Evolutionary conservation across 2,329 filamentous ascomycete species (phyloP), one percentile per base, ranked within the genome.

Genomic region (Thielaviopsis euricoi): DNA sequence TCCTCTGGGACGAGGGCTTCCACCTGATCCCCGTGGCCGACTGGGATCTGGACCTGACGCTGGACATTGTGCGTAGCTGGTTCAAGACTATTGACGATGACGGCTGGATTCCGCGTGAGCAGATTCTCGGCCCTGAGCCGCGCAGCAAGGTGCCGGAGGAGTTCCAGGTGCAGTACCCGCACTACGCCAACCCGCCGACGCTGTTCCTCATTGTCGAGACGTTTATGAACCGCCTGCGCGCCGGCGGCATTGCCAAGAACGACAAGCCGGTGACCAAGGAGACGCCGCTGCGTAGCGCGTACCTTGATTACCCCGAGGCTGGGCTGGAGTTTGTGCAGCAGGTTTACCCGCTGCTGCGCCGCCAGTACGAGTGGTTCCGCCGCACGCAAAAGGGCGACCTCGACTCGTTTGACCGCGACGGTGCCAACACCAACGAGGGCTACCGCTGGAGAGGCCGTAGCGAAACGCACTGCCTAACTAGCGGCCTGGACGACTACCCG

Each of bases 1-100:
- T 98, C 69, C 76, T 97, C 3, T 98, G 93, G 93, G 93, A 98
- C 65, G 93, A 98, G 69, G 93, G 93, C 0, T 98, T 97, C 71
- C 93, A 98, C 66, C 75, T 98, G 40, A 75, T 95, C 53, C 90
- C 90, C 1, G 84, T 98, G 57, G 79, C 89, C 21, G 91, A 98
- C 63, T 98, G 90, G 87, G 93, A 98, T 67, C 81, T 89, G 56
- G 90, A 96, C 66, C 77, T 97, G 55, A 83, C 87, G 2, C 73
- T 86, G 29, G 89, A 96, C 62, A 89, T 98, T 63, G 80, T 97
- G 62, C 87, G 86, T 72, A 95, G 88, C 71, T 98, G 93, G 93
- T 94, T 94, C 73, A 89, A 85, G 62, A 80, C 95, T 19, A 95
- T 97, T 80, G 93, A 98, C 63, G 86, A 93, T 17, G 89, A 97